Evolutionary conservation across 495 filamentous ascomycete species (phyloP).

Genomic region (Neurospora africana): DNA sequence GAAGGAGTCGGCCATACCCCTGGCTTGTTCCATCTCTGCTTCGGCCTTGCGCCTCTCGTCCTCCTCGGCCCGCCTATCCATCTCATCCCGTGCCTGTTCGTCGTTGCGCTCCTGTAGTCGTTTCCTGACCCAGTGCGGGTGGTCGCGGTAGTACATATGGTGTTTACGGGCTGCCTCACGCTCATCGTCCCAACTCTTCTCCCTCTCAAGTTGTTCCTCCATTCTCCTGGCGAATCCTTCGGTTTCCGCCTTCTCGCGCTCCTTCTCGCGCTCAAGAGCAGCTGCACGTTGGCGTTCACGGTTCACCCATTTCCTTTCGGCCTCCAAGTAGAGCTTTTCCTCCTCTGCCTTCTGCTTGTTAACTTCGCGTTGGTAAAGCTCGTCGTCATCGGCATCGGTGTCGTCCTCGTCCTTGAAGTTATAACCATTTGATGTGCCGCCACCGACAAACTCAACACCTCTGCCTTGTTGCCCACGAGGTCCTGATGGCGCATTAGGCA

Average conservation of each 20-base stretch:
- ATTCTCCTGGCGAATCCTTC: conserved; percentile 46
- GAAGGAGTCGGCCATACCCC: conserved; percentile 87
- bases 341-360: conserved; percentile 62
- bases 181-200: conserved; percentile 85
- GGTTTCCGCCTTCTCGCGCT: conserved; percentile 64
- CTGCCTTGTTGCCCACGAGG: conserved; percentile 49
- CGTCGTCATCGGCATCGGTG: conserved; percentile 76
- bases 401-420: conserved; percentile 70
- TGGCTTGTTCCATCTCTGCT: conserved; percentile 65
- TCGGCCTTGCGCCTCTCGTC: conserved; percentile 58
- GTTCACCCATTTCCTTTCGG: conserved; percentile 82
- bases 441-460: conserved; percentile 75
- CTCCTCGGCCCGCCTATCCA: conserved; percentile 68
- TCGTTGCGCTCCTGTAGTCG: conserved; percentile 59
- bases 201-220: conserved; percentile 55
- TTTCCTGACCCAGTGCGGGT: conserved; percentile 71
- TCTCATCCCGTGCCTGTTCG: conserved; percentile 67
- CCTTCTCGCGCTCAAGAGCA: conserved; percentile 72
- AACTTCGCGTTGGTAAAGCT: conserved; percentile 63
- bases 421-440: conserved; percentile 49
- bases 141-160: conserved; percentile 80
- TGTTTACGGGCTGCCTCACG: conserved; percentile 58
- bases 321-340: conserved; percentile 75
- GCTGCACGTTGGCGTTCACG: conserved; percentile 74
- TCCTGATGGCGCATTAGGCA: conserved; percentile 71